phyloP scores from a whole-genome alignment of 2,329 filamentous ascomycete genomes.

The Aspergillus tamarii region DNA sequence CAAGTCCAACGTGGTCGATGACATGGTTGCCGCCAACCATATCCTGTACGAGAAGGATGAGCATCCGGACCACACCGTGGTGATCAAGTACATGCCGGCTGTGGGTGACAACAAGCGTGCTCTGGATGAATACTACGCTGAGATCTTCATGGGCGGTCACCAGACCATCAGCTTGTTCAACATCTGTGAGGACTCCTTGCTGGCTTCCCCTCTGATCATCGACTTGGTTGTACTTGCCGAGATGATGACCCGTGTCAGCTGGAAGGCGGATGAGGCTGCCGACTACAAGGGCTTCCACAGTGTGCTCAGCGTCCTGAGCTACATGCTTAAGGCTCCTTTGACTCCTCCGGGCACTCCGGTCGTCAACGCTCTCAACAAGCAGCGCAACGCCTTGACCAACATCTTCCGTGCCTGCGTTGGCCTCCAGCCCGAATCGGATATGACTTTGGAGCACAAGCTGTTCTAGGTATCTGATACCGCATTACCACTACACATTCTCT shows the following conservation, averaged over 20 bases:
- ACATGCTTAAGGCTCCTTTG: constrained; percentile 95
- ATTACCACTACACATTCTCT: constrained; percentile 11
- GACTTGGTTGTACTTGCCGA: constrained; percentile 91
- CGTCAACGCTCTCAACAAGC: constrained; percentile 93
- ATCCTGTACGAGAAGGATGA: constrained; percentile 90
- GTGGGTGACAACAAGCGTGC: constrained; percentile 99
- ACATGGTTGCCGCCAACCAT: constrained; percentile 96
- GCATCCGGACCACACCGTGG: constrained; percentile 96
- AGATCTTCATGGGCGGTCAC: constrained; percentile 98
- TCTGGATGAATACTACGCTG: constrained; percentile 97
- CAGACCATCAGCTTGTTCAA: constrained; percentile 99
- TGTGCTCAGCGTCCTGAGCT: constrained; percentile 94
- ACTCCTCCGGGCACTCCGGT: constrained; percentile 94
- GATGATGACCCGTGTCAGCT: constrained; percentile 98
- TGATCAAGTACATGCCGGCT: constrained; percentile 99
- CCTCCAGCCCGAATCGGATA: constrained; percentile 95
- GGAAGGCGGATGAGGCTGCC: constrained; percentile 68
- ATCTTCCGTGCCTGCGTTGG: constrained; percentile 98
- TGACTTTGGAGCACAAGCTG: constrained; percentile 98
- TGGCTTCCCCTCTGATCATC: constrained; percentile 95
- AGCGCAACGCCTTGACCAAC: constrained; percentile 91
- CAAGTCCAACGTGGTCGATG: constrained; percentile 98
- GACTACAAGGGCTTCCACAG: constrained; percentile 95
- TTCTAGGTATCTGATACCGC: constrained; percentile 56
- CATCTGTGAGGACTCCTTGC: constrained; percentile 96